Conservation (phyloP, 495 filamentous ascomycete genomes). For the Wilcoxina mikolae region DNA sequence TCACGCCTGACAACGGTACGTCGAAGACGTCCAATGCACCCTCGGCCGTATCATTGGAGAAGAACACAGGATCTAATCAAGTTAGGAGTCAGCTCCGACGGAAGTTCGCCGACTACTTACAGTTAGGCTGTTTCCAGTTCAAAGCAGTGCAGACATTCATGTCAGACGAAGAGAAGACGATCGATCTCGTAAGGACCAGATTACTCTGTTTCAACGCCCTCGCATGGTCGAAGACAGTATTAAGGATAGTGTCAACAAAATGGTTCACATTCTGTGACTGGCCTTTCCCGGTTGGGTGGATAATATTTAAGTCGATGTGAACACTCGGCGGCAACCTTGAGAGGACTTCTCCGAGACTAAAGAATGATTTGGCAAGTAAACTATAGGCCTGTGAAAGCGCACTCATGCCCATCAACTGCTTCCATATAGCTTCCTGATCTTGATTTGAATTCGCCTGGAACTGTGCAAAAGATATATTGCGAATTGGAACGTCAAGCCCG, state of each 20-base stretch:
- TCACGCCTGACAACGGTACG: conserved; percentile 36
- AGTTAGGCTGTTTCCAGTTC: conserved; percentile 99
- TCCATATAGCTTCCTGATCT: not conserved
- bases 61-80: conserved; percentile 65
- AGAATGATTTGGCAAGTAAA: conserved; percentile 55
- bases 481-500: conserved; percentile 68
- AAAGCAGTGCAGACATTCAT: conserved; percentile 75
- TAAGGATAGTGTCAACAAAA: conserved; percentile 69
- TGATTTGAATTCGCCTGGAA: conserved; percentile 35
- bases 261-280: conserved; percentile 74
- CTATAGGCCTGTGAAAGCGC: conserved; percentile 33
- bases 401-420: not conserved
- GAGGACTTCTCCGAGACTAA: conserved; percentile 61
- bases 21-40: conserved; percentile 38
- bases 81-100: not conserved
- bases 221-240: conserved; percentile 81
- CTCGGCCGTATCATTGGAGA: conserved; percentile 52
- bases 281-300: conserved; percentile 51
- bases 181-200: conserved; percentile 57
- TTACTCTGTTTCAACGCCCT: conserved; percentile 53
- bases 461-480: conserved; percentile 56
- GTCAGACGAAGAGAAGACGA: conserved; percentile 89
- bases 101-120: conserved; percentile 30
- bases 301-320: conserved; percentile 71
- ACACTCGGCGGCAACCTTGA: conserved; percentile 55